Evolutionary conservation across 805 yeast species (phyloP), one percentile per base, ranked within the genome.

Genomic region (Naumovozyma castellii): DNA sequence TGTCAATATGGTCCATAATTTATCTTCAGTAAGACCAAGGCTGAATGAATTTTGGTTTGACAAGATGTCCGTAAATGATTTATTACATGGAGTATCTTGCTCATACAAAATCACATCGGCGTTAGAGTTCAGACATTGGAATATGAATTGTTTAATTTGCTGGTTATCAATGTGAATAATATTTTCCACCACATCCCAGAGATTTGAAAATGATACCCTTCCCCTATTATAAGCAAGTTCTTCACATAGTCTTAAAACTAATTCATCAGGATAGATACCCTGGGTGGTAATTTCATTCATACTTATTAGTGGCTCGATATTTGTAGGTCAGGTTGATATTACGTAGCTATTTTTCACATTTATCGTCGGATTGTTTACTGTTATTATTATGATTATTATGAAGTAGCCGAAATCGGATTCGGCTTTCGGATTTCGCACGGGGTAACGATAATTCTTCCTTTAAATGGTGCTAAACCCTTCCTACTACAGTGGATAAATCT

Each of bases 1-100:
- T 0, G 84, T 73, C 32, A 82, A 57, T 36, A 66, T 68, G 14
- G 67, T 50, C 69, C 83, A 80, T 49, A 76, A 76, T 31, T 71
- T 71, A 40, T 74, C 78, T 19, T 74, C 73, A 3, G 69, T 64
- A 3, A 81, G 73, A 13, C 62, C 59, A 3, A 71, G 40, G n/a
- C 41, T 35, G 30, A 37, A 19, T 27, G 36, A n/a, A 38, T 34
- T 36, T 18, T 35, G 38, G 12, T 34, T 30, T 35, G 22, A 35
- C 10, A 35, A 36, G 35, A 40, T 19, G 12, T 8, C 32, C 32
- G 14, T 34, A 20, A 34, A 40, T 29, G 15, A 25, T 9, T 30
- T 42, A 37, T 25, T 47, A 43, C 32, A 38, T 12, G 32, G 37
- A 29, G 35, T 8, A 6, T 10, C 4, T 6, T 38, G 41, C 12